Base-by-base conservation (phyloP, 768 basidiomycete species). In the Leccinellum luteum region DNA sequence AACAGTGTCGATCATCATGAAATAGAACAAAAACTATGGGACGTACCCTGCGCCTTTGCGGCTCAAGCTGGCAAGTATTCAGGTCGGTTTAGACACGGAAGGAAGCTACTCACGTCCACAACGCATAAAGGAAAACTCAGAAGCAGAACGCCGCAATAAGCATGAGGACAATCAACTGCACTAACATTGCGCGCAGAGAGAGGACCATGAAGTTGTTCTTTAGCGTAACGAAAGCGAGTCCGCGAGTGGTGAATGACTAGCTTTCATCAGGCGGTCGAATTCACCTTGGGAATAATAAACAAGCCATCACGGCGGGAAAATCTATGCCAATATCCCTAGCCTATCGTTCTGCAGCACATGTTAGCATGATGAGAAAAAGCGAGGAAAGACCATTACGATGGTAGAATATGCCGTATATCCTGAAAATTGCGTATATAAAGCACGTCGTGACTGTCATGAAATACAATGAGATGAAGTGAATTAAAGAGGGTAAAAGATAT, bases 171-270 rank as follows among this genome's bases (percentile, higher is more conserved):
- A 82, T 72, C 66, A 98, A 98, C 68, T 98, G 94, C 60, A 87
- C 79, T 56, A 98, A 85, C 94, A 98, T 96, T 1, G 94, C 92
- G 2, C 96, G 86, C 30, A 94, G 73, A 7, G 90, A 87, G 23
- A 92, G 78, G 23, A 91, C 87, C 83, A 90, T 87, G 41, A 89
- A 76, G 60, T 87, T 91, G 62, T 90, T 80, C 65, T 89, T 87
- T 28, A 97, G 76, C 0, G 92, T 92, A 3, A 96, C 94, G 66
- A 98, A 98, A 0, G 93, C 94, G 55, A 97, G 74, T 54, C 93
- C 92, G 64, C 17, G 17, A 51, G n/a, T 34, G 12, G 21, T 27
- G 6, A 60, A 38, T 56, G 52, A 52, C 34, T 7, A n/a, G 9
- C 13, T 35, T 51, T 12, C 15, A 3, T 13, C 31, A 34, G n/a